Conservation (phyloP, 2,329 filamentous ascomycete species). For the Coniella vitis region DNA sequence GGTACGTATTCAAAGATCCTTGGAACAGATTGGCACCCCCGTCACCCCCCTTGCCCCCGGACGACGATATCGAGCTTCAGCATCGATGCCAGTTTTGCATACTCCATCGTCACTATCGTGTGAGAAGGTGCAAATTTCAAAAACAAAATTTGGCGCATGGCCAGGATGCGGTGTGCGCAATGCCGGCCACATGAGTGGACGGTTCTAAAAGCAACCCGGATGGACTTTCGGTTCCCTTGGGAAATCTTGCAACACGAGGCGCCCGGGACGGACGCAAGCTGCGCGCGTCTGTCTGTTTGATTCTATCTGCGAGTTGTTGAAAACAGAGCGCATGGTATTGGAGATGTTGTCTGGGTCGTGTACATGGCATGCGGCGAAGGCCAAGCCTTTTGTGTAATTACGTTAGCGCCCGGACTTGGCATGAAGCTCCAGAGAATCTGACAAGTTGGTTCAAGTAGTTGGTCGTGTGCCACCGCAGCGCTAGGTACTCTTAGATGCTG, state of each 20-base stretch:
- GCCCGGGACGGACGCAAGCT: not conserved
- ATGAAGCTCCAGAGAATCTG: no score
- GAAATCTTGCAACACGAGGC: not conserved
- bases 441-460: no score
- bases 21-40: not conserved
- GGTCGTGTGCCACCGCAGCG: no score
- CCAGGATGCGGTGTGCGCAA: not conserved
- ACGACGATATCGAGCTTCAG: not conserved
- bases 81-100: not conserved
- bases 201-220: not conserved
- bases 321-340: not conserved
- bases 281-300: not conserved
- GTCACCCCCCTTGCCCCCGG: no score
- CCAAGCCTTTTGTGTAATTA: no score
- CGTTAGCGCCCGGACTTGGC: no score
- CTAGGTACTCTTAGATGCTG: no score
- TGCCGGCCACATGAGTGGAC: not conserved
- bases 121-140: not conserved
- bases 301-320: not conserved
- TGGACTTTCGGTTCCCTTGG: not conserved
- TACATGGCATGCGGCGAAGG: no score
- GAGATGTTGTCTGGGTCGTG: no score
- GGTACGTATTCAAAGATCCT: not conserved
- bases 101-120: not conserved
- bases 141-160: not conserved